Evolutionary conservation across 2,329 filamentous ascomycete genomes (phyloP).

Genomic region (Aspergillus tanneri): DNA sequence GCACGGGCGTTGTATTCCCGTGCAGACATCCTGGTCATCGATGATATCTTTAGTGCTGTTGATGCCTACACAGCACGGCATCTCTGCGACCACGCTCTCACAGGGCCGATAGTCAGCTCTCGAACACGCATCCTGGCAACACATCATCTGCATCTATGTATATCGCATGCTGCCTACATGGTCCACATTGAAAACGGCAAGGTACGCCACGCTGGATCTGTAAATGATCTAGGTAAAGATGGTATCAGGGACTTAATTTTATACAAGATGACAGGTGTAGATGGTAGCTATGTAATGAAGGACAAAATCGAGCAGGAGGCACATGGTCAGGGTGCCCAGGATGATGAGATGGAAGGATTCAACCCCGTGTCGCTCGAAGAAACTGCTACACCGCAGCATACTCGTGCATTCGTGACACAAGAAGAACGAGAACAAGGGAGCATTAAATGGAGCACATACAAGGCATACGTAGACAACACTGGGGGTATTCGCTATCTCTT

Average conservation of each 20-base stretch:
- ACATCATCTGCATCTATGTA: slow-evolving; percentile 69
- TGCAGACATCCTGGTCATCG: slow-evolving; percentile 69
- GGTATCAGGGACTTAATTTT: too few species aligned
- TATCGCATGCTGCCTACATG: slow-evolving; percentile 31
- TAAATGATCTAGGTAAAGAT: neutral
- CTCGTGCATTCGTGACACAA: too few species aligned
- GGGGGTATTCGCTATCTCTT: neutral
- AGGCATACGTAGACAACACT: neutral
- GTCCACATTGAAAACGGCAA: neutral
- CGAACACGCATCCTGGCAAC: slow-evolving; percentile 76
- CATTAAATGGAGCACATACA: too few species aligned
- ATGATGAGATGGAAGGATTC: too few species aligned
- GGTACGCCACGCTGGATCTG: neutral
- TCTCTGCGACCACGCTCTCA: slow-evolving; percentile 71
- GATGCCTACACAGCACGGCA: slow-evolving; percentile 76
- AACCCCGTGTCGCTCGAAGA: too few species aligned
- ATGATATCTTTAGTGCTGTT: slow-evolving; percentile 77
- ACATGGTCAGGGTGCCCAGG: too few species aligned
- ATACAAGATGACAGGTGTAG: too few species aligned
- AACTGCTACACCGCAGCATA: too few species aligned
- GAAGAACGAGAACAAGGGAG: too few species aligned
- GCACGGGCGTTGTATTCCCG: slow-evolving; percentile 75
- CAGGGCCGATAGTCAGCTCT: slow-evolving; percentile 64
- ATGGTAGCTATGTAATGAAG: neutral
- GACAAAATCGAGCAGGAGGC: neutral